Conservation (phyloP, 73 alveolate genomes). For the Uronychia setigera region DNA sequence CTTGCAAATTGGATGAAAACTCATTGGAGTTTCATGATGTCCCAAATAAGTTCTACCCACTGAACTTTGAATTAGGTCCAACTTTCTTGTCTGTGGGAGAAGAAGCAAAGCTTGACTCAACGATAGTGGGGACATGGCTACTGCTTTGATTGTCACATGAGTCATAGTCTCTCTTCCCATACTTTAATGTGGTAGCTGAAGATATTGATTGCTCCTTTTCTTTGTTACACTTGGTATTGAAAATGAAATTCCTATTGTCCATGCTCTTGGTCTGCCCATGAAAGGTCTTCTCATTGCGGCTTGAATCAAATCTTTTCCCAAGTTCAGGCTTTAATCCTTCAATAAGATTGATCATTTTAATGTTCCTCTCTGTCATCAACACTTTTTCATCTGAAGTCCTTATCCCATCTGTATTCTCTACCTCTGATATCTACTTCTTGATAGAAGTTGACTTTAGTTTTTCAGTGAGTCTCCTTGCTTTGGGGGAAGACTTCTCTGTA, state of each 20-base stretch:
- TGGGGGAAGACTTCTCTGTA: neutral
- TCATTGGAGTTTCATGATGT: too few species aligned
- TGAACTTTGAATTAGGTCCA: neutral
- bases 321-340: neutral
- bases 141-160: neutral
- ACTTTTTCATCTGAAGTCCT: conserved; percentile 1
- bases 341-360: neutral
- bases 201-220: neutral
- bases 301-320: neutral
- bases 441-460: neutral
- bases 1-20: too few species aligned
- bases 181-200: neutral
- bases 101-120: neutral
- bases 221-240: neutral
- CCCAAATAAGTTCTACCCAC: neutral
- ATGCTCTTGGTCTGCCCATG: neutral
- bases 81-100: neutral
- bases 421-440: neutral
- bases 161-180: neutral
- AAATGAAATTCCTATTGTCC: neutral
- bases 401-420: too few species aligned
- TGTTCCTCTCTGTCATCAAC: neutral
- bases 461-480: neutral
- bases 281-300: neutral
- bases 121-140: neutral